Evolutionary conservation across 106 monocot species (phyloP).

Genomic region (Dactylorhiza incarnata): DNA sequence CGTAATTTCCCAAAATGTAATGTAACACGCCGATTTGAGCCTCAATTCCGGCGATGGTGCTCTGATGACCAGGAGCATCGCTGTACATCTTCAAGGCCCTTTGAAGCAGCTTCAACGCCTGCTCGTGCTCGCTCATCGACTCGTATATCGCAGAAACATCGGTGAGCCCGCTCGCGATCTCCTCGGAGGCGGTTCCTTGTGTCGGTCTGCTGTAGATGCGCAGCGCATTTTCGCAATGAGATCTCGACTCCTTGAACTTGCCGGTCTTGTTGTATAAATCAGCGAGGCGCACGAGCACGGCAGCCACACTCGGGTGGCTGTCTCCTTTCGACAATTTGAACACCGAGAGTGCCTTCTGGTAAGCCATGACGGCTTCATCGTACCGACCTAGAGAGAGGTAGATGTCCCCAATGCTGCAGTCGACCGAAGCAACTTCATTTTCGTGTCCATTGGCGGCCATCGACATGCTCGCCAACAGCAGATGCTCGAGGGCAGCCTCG

Average conservation of each 20-base stretch:
- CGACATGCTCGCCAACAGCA: slow-evolving; percentile 54
- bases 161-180: slow-evolving; percentile 65
- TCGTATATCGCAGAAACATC: slow-evolving; percentile 82
- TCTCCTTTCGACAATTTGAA: slow-evolving; percentile 65
- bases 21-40: slow-evolving; percentile 84
- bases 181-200: slow-evolving; percentile 50
- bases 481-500: slow-evolving; percentile 63
- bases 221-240: slow-evolving; percentile 77
- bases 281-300: slow-evolving; percentile 52
- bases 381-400: slow-evolving; percentile 53
- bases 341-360: slow-evolving; percentile 54
- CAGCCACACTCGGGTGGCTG: slow-evolving; percentile 58
- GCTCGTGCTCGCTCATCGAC: slow-evolving; percentile 71
- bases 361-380: slow-evolving; percentile 64
- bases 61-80: slow-evolving; percentile 70
- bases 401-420: slow-evolving; percentile 63
- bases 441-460: slow-evolving; percentile 67
- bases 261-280: slow-evolving; percentile 77
- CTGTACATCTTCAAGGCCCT: slow-evolving; percentile 70
- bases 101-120: slow-evolving; percentile 74
- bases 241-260: slow-evolving; percentile 61
- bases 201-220: slow-evolving; percentile 64
- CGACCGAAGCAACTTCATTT: slow-evolving; percentile 50
- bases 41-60: slow-evolving; percentile 80
- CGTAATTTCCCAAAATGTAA: slow-evolving; percentile 66